Evolutionary conservation across 2,329 filamentous ascomycete genomes (phyloP), one percentile per base, ranked within the genome.

Genomic region (Fusarium continuum): DNA sequence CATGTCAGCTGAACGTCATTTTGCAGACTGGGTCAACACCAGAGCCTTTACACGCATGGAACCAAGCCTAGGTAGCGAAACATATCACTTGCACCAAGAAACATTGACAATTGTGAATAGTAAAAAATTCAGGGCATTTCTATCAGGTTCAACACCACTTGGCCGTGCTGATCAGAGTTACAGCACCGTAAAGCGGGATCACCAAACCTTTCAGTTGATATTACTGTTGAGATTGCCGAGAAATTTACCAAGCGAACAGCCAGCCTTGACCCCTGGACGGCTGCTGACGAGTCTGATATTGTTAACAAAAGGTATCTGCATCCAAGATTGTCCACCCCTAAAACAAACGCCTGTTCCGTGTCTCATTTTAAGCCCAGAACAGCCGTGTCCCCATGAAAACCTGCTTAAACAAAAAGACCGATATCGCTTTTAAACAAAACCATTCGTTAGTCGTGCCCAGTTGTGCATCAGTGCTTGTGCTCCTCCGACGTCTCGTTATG

Each of bases 401-500:
- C 8, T 17, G 17, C 17, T 25, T 9, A 36, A 38, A 23, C 23
- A 32, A 60, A 60, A 51, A 47, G 34, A 46, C 40, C 7, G 35
- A 4, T 17, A 9, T 40, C 49, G n/a, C 55, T 60, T 46, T 45
- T 28, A 34, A n/a, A 28, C 8, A 13, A 14, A 3, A 4, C 22
- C 16, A 29, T 20, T 41, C 8, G 41, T 38, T 38, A 54, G 22
- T 11, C 22, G 23, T 23, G 14, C 25, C 16, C 3, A 22, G n/a
- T 39, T 14, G 10, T 22, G 20, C 9, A 11, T 60, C 29, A 61
- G 23, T 66, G 63, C 16, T 34, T 64, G 61, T 82, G 70, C 70
- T 83, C 82, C 63, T 83, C 82, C 1, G 59, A 68, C 2, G 78
- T 80, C 73, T 85, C 82, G 8, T 69, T 70, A 55, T 85, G 82